Evolutionary conservation across 1,284 basidiomycete species (phyloP).

Genomic region (Coniferiporia sulphurascens): DNA sequence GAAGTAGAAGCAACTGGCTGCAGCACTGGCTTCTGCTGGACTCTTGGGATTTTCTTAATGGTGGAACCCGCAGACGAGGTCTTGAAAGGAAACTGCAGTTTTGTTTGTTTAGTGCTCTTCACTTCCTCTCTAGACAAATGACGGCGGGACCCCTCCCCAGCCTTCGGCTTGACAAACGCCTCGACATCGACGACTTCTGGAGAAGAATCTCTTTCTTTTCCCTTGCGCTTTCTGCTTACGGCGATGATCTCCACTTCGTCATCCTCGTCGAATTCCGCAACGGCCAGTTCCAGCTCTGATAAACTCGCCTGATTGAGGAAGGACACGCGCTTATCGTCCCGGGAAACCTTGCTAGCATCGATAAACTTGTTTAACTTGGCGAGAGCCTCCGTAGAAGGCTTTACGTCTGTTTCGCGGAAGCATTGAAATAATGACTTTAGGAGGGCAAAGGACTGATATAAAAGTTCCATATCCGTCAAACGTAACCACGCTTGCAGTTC

Average conservation of each 20-base stretch:
- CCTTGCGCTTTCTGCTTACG: background rate
- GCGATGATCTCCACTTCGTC: constrained; percentile 40
- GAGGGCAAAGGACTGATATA: constrained; percentile 83
- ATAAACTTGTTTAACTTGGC: constrained; percentile 57
- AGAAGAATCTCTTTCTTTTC: background rate
- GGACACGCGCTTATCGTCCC: constrained; percentile 47
- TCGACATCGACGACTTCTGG: background rate
- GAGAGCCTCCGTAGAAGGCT: constrained; percentile 46
- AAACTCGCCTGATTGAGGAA: constrained; percentile 46
- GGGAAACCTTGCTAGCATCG: constrained; percentile 41
- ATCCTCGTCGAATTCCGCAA: constrained; percentile 49
- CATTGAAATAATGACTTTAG: constrained; percentile 72
- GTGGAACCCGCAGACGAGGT: background rate
- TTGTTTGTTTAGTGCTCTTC: constrained; percentile 12
- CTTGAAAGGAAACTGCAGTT: constrained; percentile 4
- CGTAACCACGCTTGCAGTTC: constrained; percentile 84
- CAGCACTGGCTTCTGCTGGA: background rate
- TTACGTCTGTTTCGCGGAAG: constrained; percentile 52
- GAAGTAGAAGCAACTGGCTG: background rate
- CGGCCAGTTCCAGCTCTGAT: constrained; percentile 49
- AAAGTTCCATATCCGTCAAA: constrained; percentile 82
- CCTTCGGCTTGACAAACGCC: background rate
- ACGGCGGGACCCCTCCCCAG: background rate
- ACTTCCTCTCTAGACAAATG: background rate
- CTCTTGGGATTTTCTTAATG: background rate